A percentile compares a stretch with the other conserved stretches of the same genome.
Evolutionary conservation across 176 grass and related monocot species (phyloP).

Genomic region (Juncus inflexus): DNA sequence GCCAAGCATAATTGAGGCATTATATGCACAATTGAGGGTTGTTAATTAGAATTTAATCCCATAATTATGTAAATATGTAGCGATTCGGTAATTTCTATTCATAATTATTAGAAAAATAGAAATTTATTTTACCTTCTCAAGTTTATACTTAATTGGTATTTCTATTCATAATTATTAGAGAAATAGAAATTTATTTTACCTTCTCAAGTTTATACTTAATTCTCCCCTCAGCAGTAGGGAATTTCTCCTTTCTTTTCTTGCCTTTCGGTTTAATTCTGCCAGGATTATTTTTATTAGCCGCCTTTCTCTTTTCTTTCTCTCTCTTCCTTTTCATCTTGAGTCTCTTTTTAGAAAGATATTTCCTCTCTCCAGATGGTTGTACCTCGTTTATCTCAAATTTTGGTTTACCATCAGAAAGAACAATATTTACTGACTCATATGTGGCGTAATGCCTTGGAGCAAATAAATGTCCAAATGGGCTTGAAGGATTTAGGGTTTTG

Average conservation of each 20-base stretch:
- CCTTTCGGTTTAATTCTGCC: slow-evolving; percentile 68
- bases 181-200: slow-evolving; percentile 35
- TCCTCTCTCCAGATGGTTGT: slow-evolving; percentile 60
- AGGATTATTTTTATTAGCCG: slow-evolving; percentile 85
- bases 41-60: background rate
- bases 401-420: slow-evolving; percentile 74
- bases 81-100: slow-evolving; percentile 1
- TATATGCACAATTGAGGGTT: background rate
- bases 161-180: too few species aligned
- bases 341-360: slow-evolving; percentile 66
- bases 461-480: slow-evolving; percentile 24
- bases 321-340: slow-evolving; percentile 77
- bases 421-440: slow-evolving; percentile 60
- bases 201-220: slow-evolving; percentile 93
- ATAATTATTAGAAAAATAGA: background rate
- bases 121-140: slow-evolving; percentile 43
- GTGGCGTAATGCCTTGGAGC: slow-evolving; percentile 37
- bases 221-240: slow-evolving; percentile 63
- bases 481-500: slow-evolving; percentile 29
- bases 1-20: slow-evolving; percentile 4
- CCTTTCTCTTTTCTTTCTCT: slow-evolving; percentile 65
- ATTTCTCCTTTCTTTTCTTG: slow-evolving; percentile 72
- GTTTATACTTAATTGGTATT: background rate
- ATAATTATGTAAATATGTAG: slow-evolving; percentile 3
- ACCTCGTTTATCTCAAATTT: slow-evolving; percentile 78